Evolutionary conservation across 805 yeast species (phyloP), one percentile per base, ranked within the genome.

Genomic region (Lachancea fermentati): DNA sequence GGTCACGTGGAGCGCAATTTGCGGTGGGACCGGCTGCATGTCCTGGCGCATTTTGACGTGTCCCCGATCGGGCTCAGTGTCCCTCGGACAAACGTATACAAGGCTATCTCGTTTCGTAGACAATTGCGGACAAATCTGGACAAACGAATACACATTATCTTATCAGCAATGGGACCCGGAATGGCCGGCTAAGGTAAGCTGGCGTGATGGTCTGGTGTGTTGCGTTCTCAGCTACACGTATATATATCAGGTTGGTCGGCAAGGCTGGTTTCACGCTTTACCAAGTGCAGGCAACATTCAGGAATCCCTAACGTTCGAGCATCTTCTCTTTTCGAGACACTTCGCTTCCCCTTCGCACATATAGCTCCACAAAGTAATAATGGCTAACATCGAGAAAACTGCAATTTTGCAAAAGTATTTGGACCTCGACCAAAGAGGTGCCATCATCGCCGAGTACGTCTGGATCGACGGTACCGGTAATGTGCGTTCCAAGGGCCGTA

Each of bases 391-490:
- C 11, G 71, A 68, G 57, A 85, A 87, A 72, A 81, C 95, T 42
- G 76, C 81, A 46, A 82, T 86, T 48, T 74, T 91, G 60, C 75
- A 79, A 60, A 91, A 89, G 71, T 91, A 91, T 63, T 62, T 84
- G 49, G 82, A 76, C 54, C 76, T 93, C 55, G 82, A 81, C 66
- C 97, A 89, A 74, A 75, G 79, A 54, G 96, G 95, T 50, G 75
- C 73, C 58, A 73, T 91, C 50, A 75, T 93, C 53, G 98, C 98
- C 49, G 98, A 93, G 70, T 93, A 93, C 73, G 81, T 93, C 66
- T 93, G 98, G 98, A 83, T 93, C 54, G 98, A 93, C 65, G 85
- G 95, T 54, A 75, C 83, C 50, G 95, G 95, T 63, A 77, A 80
- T 60, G 66, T 88, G 57, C 85, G 98, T 73, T 86, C 97, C 47